These are phyloP conservation scores for Miscanthus lutarioriparius DNA, from an alignment of 176 grass and related monocot species.

Conservation along the genomic window DNA sequence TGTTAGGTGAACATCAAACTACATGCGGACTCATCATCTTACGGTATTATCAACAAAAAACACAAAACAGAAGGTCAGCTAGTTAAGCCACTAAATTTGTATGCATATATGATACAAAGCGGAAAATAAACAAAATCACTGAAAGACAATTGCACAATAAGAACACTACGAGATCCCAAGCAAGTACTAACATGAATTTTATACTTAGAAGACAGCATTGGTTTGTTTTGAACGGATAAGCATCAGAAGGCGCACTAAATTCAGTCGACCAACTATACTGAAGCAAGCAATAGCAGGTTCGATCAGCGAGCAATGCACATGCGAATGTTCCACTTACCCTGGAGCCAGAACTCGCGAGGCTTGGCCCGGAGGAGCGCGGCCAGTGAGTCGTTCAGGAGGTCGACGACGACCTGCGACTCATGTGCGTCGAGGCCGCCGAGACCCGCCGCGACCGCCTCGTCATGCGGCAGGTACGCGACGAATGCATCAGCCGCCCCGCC, in stretches of 20 bases:
- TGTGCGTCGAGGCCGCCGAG: conserved; percentile 80
- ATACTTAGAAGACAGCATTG: conserved; percentile 2
- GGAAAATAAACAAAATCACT: background rate
- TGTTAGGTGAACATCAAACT: background rate
- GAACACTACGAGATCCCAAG: background rate
- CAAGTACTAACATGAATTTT: conserved; percentile 6
- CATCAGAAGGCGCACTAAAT: conserved; percentile 1
- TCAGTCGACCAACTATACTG: conserved; percentile 6
- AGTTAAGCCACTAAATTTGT: conserved; percentile 20
- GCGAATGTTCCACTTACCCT: background rate
- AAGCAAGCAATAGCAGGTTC: background rate
- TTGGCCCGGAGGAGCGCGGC: conserved; percentile 57
- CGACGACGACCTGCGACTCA: conserved; percentile 90
- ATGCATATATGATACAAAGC: background rate
- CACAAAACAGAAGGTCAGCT: background rate
- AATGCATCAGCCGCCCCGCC: conserved; percentile 40
- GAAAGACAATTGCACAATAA: conserved; percentile 1
- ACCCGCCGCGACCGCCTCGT: conserved; percentile 85
- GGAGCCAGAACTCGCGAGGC: conserved; percentile 69
- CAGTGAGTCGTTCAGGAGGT: conserved; percentile 80
- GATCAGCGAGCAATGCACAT: background rate
- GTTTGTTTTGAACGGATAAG: background rate
- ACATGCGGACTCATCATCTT: background rate
- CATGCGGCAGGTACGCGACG: conserved; percentile 83
- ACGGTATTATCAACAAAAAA: background rate